Evolutionary conservation across 805 yeast species (phyloP), one percentile per base, ranked within the genome.

Genomic region (Hanseniaspora mollemarum): DNA sequence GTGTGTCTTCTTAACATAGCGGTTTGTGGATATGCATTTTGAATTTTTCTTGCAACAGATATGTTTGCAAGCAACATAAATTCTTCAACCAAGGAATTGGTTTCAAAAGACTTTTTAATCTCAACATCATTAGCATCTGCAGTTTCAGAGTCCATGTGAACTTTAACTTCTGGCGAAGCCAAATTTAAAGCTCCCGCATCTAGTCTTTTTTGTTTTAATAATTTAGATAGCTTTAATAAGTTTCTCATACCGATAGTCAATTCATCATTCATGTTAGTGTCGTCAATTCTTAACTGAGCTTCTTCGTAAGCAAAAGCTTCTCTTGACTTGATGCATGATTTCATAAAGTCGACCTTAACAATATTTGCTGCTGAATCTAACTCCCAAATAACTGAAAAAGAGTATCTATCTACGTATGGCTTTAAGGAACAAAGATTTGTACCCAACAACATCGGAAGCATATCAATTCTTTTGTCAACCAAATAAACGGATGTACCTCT

Each of bases 1-100:
- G 88, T 95, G 64, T 92, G 99, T 61, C 98, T 81, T 76, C 98
- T 83, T 54, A 92, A 71, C 96, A 92, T 87, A 8, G 99, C 98
- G 3, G 96, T 88, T 66, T 92, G 98, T 4, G 98, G 98, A 63
- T 81, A 88, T 2, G 95, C 81, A 46, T 87, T 94, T 67, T 79
- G 86, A 43, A 92, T 92, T 66, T 85, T 87, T 60, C 84, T 75
- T 2, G 98, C 98, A 22, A 92, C 99, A 6, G 95, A 82, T 49
- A 90, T 90, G 63, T 92, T 92, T 48, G 97, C 99, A 57, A 94
- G 73, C 74, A 92, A 75, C 99, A 92, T 92, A 67, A 92, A 92
- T 67, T 92, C 99, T 66, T 92, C 99, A 53, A 92, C 99, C 46
- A 92, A 71, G 2, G 98, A 92, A 62, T 90, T 92, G 2, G 98